phyloP scores from a whole-genome alignment of 2,329 filamentous ascomycete genomes.

The Colletotrichum echinochloae region DNA sequence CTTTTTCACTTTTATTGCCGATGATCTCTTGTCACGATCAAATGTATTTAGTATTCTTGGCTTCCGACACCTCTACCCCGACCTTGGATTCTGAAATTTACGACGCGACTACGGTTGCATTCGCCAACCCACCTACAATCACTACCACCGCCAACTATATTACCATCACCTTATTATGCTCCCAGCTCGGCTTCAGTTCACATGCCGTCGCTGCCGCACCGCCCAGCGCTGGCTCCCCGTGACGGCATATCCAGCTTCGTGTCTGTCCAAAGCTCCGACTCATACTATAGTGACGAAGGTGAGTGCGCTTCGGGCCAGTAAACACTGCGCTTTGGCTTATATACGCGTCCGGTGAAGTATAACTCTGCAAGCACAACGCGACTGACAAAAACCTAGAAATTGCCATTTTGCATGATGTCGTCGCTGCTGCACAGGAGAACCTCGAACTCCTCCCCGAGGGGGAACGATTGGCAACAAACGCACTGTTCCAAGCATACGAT shows the following conservation, averaged over 20 bases:
- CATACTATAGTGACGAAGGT: conserved; percentile 74
- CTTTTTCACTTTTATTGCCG: background rate
- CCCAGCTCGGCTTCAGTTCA: conserved; percentile 46
- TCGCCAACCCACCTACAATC: background rate
- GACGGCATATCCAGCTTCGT: conserved; percentile 50
- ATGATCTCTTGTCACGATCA: conserved; percentile 6
- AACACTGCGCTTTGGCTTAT: background rate
- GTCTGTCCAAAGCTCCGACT: conserved; percentile 47
- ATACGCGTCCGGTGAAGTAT: background rate
- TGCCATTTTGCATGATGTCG: conserved; percentile 80
- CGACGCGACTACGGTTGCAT: conserved; percentile 1
- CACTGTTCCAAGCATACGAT: conserved; percentile 86
- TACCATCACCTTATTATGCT: conserved; percentile 49
- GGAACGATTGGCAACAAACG: conserved; percentile 77
- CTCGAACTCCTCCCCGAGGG: conserved; percentile 67
- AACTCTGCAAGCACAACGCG: background rate
- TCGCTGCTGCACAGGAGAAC: conserved; percentile 76
- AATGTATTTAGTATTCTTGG: conserved; percentile 26
- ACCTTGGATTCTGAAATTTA: background rate
- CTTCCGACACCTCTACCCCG: background rate
- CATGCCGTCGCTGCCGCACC: conserved; percentile 50
- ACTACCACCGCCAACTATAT: background rate
- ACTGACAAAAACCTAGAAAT: conserved; percentile 69
- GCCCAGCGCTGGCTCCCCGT: conserved; percentile 51
- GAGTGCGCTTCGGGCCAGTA: conserved; percentile 25